Conservation (phyloP, 2,329 filamentous ascomycete genomes). For the Emericellopsis cladophorae region DNA sequence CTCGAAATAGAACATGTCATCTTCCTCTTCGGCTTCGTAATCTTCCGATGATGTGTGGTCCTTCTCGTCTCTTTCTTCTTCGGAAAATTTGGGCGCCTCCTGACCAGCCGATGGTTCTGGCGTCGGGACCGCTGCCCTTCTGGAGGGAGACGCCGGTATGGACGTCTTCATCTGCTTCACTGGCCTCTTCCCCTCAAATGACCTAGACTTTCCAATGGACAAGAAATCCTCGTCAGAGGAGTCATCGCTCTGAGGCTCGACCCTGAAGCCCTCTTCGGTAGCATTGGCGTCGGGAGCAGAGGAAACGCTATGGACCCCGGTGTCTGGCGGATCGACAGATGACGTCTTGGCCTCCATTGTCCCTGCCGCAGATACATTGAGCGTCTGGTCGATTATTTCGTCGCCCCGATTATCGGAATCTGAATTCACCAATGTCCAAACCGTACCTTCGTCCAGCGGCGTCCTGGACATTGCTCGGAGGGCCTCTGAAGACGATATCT, state of each 20-base stretch:
- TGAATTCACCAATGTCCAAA: slow-evolving; percentile 36
- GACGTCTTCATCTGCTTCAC: slow-evolving; percentile 1
- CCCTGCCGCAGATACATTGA: not conserved
- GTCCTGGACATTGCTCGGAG: slow-evolving; percentile 37
- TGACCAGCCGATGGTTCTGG: not conserved
- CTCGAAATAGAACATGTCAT: slow-evolving; percentile 35
- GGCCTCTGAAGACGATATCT: slow-evolving; percentile 42
- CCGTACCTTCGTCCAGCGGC: slow-evolving; percentile 34
- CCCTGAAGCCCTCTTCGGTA: no score
- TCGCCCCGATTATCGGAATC: slow-evolving; percentile 12
- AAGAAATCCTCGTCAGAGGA: slow-evolving; percentile 28
- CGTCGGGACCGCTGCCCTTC: slow-evolving; percentile 6
- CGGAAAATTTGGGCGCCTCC: not conserved
- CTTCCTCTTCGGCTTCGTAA: slow-evolving; percentile 15
- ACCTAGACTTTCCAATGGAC: slow-evolving; percentile 23
- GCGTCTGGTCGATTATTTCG: no score
- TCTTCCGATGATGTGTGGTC: slow-evolving; percentile 7
- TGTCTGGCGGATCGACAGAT: not conserved
- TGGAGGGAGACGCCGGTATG: not conserved
- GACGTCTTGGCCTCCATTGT: not conserved
- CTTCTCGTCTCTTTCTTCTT: slow-evolving; percentile 3
- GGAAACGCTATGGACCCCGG: not conserved
- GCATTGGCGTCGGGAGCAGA: not conserved
- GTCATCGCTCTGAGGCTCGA: slow-evolving; percentile 8
- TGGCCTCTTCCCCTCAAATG: slow-evolving; percentile 14